Conservation (phyloP, 208 protist species). For the Angomonas deanei region DNA sequence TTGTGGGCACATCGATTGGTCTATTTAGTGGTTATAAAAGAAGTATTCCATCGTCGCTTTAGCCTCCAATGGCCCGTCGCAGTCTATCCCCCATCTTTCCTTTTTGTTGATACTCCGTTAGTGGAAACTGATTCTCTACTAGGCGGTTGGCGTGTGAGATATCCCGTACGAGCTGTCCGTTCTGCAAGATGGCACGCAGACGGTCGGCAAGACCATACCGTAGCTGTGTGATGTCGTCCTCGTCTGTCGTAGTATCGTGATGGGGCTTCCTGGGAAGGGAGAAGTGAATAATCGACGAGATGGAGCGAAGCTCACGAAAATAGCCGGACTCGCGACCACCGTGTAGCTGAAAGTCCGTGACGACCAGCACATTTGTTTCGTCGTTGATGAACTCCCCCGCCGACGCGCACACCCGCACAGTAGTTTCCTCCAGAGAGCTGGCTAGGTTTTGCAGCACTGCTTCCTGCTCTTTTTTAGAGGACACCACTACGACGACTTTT, state of each 20-base stretch:
- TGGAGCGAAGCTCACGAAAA: not conserved
- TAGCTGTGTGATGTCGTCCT: not conserved
- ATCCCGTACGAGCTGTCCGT: no score
- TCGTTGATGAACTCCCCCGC: conserved; percentile 23
- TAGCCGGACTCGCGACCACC: not conserved
- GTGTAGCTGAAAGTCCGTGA: conserved; percentile 46
- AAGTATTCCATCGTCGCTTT: no score
- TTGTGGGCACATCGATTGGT: no score
- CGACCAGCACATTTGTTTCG: conserved; percentile 41
- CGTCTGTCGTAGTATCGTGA: not conserved
- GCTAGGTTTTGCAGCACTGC: conserved; percentile 25
- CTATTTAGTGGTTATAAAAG: no score
- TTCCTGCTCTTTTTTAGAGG: conserved; percentile 55
- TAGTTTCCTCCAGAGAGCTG: conserved; percentile 16
- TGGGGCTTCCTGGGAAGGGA: not conserved
- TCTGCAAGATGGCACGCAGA: no score
- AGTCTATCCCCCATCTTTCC: conserved; percentile 27
- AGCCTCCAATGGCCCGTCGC: not conserved
- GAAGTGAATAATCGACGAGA: conserved; percentile 1
- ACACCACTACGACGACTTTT: conserved; percentile 33
- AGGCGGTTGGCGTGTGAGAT: not conserved
- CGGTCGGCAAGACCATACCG: not conserved
- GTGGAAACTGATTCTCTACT: conserved; percentile 17
- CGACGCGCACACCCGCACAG: conserved; percentile 27
- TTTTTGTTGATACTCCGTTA: conserved; percentile 60